phyloP scores from a whole-genome alignment of 2,329 filamentous ascomycete species.

The Phialemoniopsis sp. region DNA sequence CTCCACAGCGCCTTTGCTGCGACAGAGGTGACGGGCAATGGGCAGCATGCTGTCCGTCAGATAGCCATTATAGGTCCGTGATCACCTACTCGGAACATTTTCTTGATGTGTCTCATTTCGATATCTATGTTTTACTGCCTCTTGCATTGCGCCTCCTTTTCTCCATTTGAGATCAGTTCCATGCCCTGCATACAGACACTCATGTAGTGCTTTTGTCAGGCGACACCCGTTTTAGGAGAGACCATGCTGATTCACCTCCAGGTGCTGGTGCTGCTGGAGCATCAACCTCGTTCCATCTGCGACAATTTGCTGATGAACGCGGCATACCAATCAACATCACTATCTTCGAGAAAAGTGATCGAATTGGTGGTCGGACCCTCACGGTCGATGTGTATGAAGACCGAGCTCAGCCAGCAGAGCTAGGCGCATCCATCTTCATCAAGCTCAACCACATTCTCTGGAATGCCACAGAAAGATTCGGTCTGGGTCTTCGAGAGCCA shows the following conservation, averaged over 20 bases:
- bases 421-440: conserved; percentile 92
- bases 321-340: conserved; percentile 70
- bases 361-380: conserved; percentile 80
- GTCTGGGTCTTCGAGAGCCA: conserved; percentile 52
- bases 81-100: too few relatives aligned
- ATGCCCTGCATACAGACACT: too few relatives aligned
- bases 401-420: conserved; percentile 65
- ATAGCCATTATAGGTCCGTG: too few relatives aligned
- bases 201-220: too few relatives aligned
- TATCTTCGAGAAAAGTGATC: conserved; percentile 75
- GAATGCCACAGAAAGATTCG: conserved; percentile 66
- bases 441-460: conserved; percentile 77
- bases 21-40: too few relatives aligned
- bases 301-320: conserved; percentile 62
- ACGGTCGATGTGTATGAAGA: conserved; percentile 76
- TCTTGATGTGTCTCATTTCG: too few relatives aligned
- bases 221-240: too few relatives aligned
- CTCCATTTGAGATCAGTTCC: too few relatives aligned
- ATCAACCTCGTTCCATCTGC: conserved; percentile 80
- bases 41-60: too few relatives aligned
- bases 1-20: too few relatives aligned
- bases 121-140: too few relatives aligned
- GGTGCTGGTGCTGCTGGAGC: conserved; percentile 87
- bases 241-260: conserved; percentile 25
- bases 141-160: too few relatives aligned